Evolutionary conservation across 306 rosid species (phyloP), one percentile per base, ranked within the genome.

Genomic region (Malus fusca): DNA sequence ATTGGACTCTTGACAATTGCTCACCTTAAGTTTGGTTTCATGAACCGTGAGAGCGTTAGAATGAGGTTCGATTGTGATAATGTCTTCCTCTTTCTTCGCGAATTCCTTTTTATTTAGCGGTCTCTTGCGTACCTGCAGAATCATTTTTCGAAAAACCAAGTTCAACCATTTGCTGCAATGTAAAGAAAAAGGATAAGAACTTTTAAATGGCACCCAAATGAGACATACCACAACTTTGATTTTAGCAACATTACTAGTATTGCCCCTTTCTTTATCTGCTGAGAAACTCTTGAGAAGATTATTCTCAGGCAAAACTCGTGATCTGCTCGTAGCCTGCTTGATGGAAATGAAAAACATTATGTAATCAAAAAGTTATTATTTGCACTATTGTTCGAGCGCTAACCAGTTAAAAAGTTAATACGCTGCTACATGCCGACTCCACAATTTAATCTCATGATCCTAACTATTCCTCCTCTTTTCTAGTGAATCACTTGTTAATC

Each of bases 171-270:
- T 19, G 69, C 69, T 55, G 51, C 63, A 69, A 13, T 17, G 5
- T 43, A 67, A 22, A 35, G 59, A 79, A 42, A n/a, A 37, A 26
- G 14, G 1, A 14, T 25, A 26, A 53, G 13, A 48, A 53, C 72
- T 69, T 58, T 69, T 31, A 71, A 70, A 66, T 73, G 43, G 19
- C 15, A 14, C 19, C 19, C 53, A 48, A 48, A 48, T 48, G 53
- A 72, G 68, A 65, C 96, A 81, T 88, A 92, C 97, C 93, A 85
- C 93, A 52, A 92, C 97, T 92, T 90, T 88, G 83, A 90, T 92
- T 85, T 90, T 92, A 68, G 96, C 96, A 62, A 88, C 93, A 82
- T 74, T 88, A 74, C 85, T 90, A 73, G 93, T 13, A 13, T 44
- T 44, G 52, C 52, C 85, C 87, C 86, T 88, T 73, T 92, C 96